These are phyloP conservation scores for Albizia julibrissin DNA, from an alignment of 306 rosid species.

Conservation along the genomic window DNA sequence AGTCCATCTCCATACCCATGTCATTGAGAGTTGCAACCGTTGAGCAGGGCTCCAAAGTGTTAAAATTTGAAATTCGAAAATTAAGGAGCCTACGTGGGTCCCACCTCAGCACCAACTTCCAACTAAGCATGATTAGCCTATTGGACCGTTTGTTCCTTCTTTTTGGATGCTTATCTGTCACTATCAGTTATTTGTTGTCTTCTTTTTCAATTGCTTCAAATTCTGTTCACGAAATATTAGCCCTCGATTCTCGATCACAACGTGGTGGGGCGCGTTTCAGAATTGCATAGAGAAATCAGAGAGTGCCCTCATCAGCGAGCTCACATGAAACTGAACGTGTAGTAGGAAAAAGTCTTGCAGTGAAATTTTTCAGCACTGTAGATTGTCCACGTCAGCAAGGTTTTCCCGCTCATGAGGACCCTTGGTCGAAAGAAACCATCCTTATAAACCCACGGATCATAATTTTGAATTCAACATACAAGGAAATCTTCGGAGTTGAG, in stretches of 20 bases:
- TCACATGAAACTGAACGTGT: background rate
- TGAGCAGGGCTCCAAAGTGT: constrained; percentile 36
- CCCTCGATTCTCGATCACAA: background rate
- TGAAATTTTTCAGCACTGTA: background rate
- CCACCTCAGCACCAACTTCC: constrained; percentile 14
- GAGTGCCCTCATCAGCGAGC: constrained; percentile 21
- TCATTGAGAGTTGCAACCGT: constrained; percentile 6
- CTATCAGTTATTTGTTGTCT: background rate
- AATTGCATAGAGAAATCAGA: background rate
- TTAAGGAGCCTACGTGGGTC: constrained; percentile 24
- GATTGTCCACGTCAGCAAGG: constrained; percentile 7
- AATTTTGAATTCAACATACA: background rate
- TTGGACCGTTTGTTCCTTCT: constrained; percentile 15
- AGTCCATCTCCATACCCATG: background rate
- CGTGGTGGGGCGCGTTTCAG: background rate
- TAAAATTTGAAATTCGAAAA: constrained; percentile 40
- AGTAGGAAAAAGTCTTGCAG: background rate
- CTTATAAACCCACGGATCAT: constrained; percentile 35
- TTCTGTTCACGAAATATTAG: background rate
- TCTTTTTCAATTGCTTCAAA: background rate
- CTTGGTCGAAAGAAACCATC: constrained; percentile 18
- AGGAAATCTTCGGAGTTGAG: background rate
- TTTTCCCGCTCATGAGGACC: constrained; percentile 57
- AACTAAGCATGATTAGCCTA: background rate
- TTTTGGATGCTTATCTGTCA: background rate